Evolutionary conservation across 2,329 filamentous ascomycete species (phyloP).

Genomic region (Pseudopithomyces maydicus): DNA sequence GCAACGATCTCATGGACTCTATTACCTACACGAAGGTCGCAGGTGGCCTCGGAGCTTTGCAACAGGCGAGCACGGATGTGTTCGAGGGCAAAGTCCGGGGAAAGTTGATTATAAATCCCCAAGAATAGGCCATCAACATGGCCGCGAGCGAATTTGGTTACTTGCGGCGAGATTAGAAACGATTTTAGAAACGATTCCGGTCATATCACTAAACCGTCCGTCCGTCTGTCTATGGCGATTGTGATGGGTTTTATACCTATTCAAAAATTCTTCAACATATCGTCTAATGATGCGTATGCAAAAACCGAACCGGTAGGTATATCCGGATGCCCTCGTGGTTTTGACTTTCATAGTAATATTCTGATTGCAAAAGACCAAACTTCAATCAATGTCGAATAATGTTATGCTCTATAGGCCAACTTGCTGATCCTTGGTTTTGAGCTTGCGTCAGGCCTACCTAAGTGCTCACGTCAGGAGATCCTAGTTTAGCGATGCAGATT

Average conservation of each 20-base stretch:
- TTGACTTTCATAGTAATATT: no score
- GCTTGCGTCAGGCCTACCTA: constrained; percentile 1
- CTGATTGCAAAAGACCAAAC: not conserved
- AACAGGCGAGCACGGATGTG: constrained; percentile 29
- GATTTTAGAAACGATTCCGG: not conserved
- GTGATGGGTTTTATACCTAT: no score
- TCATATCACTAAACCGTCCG: not conserved
- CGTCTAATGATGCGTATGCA: no score
- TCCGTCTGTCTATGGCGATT: not conserved
- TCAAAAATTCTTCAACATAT: no score
- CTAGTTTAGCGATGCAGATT: not conserved
- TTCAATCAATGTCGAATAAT: not conserved
- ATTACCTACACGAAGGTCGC: constrained; percentile 27
- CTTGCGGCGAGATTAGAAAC: not conserved
- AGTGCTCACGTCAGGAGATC: constrained; percentile 8
- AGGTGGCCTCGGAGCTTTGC: constrained; percentile 26
- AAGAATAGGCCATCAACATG: constrained; percentile 20
- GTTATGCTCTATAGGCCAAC: not conserved
- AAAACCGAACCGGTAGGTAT: no score
- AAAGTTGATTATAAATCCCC: constrained; percentile 30
- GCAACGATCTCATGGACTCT: constrained; percentile 24
- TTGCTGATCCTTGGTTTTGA: not conserved
- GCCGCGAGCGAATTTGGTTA: not conserved
- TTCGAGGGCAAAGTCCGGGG: constrained; percentile 27
- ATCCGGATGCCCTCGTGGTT: no score